Base-by-base conservation (phyloP, 192 early-diverging fungal species). In the Phlyctochytrium arcticum region DNA sequence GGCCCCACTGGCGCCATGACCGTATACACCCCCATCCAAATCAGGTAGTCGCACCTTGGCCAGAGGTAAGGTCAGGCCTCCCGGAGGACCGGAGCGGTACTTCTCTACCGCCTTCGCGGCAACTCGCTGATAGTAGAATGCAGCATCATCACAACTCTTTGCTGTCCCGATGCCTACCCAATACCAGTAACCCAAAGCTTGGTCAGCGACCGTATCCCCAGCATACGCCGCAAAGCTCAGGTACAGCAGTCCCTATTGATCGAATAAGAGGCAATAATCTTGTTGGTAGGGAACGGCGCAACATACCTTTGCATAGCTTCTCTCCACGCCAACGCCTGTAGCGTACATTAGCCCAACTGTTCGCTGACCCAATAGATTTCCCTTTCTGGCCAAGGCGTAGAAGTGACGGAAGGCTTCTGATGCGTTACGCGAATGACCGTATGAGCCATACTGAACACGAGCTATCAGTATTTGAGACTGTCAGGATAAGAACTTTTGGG, bases 291-390 rank as follows among this genome's bases (percentile, higher is more conserved):
- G 9, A 26, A 71, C 30, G 23, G 35, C 29, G 48, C 4, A 1
- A 36, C 67, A 42, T 31, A 88, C 88, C 57, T 85, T 85, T 21
- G 86, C 82, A 66, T 92, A 87, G 68, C 91, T 81, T 9, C 89
- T 44, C 50, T 78, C 57, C 6, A 86, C 83, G 9, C 94, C 93
- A 49, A 97, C 57, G 1, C 93, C 95, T 0, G 95, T 94, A 10
- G 95, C 88, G 72, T 96, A 89, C 72, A 94, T 86, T 49, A 94
- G 83, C 12, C 95, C 96, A 5, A 96, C 71, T 80, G 90, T 90
- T 29, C 94, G 88, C 66, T 94, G 96, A 15, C 90, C 94, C 10
- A 86, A 80, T 3, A 90, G 80, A 68, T 92, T 88, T 51, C 93
- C 95, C 23, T 60, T 39, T 12, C 80, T 71, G 2, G 89, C 86